These are phyloP conservation scores for Aspergillus udagawae DNA, from an alignment of 2,329 filamentous ascomycete genomes.

Conservation along the genomic window DNA sequence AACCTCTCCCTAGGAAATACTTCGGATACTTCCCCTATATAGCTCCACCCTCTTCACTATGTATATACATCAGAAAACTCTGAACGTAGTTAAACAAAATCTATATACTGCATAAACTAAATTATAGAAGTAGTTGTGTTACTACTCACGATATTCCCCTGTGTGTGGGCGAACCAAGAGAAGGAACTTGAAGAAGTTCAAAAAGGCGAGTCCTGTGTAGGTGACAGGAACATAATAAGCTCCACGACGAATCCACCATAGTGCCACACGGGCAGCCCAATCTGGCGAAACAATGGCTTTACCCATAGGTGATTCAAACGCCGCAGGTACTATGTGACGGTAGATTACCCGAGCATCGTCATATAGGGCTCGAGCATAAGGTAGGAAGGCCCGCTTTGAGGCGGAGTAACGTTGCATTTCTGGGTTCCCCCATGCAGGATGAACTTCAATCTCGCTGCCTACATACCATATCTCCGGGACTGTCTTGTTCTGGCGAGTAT, in stretches of 20 bases:
- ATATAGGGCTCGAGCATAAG: slow-evolving; percentile 15
- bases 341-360: slow-evolving; percentile 10
- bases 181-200: slow-evolving; percentile 15
- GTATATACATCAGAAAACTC: too few species aligned
- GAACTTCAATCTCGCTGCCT: neutral
- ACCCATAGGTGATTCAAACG: neutral
- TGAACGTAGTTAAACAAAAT: too few species aligned
- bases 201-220: slow-evolving; percentile 10
- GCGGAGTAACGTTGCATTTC: slow-evolving; percentile 5
- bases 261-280: slow-evolving; percentile 8
- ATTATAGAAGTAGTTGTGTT: too few species aligned
- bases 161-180: slow-evolving; percentile 1
- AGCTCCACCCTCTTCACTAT: too few species aligned
- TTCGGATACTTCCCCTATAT: too few species aligned
- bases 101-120: too few species aligned
- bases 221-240: slow-evolving; percentile 16
- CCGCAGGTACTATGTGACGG: slow-evolving; percentile 14
- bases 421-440: slow-evolving; percentile 5
- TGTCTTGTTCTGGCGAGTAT: too few species aligned
- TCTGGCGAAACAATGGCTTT: slow-evolving; percentile 6
- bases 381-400: slow-evolving; percentile 11
- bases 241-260: slow-evolving; percentile 19
- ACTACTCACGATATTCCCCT: too few species aligned
- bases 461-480: too few species aligned
- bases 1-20: too few species aligned